Evolutionary conservation across 2,329 filamentous ascomycete species (phyloP).

Genomic region (Fusarium pseudograminearum): DNA sequence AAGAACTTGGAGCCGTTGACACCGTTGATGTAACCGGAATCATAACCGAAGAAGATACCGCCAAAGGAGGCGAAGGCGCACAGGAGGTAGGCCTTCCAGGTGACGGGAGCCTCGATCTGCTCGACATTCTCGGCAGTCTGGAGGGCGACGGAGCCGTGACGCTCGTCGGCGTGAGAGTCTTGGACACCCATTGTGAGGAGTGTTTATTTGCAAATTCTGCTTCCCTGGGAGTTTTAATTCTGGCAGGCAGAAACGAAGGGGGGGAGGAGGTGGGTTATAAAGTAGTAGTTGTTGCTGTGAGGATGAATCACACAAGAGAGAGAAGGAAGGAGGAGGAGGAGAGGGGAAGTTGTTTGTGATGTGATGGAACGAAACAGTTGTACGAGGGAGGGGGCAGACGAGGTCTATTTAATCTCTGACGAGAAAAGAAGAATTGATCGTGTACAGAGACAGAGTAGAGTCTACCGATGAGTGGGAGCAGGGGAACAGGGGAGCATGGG

Average conservation of each 20-base stretch:
- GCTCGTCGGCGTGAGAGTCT: conserved; percentile 42
- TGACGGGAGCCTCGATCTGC: conserved; percentile 75
- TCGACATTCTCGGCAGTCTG: conserved; percentile 64
- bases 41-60: conserved; percentile 83
- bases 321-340: conserved; percentile 1
- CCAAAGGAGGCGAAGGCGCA: conserved; percentile 79
- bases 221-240: not conserved
- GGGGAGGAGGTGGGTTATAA: not conserved
- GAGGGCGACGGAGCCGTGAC: conserved; percentile 51
- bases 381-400: conserved; percentile 41
- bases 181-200: conserved; percentile 41
- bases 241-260: conserved; percentile 5
- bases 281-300: conserved; percentile 14
- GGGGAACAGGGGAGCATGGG: not conserved
- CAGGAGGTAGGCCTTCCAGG: conserved; percentile 75
- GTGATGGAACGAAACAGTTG: conserved; percentile 36
- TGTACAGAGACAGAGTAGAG: not conserved
- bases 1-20: conserved; percentile 67
- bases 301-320: conserved; percentile 27
- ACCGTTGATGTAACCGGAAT: conserved; percentile 80
- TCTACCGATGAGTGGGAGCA: not conserved
- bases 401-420: conserved; percentile 46
- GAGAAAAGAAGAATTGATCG: conserved; percentile 24
- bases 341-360: conserved; percentile 33
- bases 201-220: no score